These are phyloP conservation scores for Herpetospermum pedunculosum DNA, from an alignment of 306 rosid genomes.

Conservation along the genomic window DNA sequence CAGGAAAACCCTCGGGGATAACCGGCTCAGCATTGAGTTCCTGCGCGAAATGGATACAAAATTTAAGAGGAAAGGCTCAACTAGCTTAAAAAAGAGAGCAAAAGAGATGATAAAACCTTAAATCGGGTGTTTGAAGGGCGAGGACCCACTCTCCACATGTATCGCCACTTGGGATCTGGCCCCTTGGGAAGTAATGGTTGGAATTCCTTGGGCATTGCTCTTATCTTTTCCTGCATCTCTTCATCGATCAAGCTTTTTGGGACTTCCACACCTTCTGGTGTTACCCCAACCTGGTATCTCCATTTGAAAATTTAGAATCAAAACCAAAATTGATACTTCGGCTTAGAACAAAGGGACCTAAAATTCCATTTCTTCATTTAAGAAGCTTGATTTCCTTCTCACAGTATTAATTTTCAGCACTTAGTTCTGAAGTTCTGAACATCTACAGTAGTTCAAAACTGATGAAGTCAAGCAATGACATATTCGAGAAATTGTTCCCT, in stretches of 20 bases:
- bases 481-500: not conserved
- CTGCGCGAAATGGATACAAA: slow-evolving; percentile 21
- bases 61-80: slow-evolving; percentile 10
- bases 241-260: slow-evolving; percentile 87
- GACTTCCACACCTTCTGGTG: slow-evolving; percentile 84
- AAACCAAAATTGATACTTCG: not conserved
- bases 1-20: slow-evolving; percentile 75
- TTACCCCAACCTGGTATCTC: slow-evolving; percentile 70
- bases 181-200: slow-evolving; percentile 59
- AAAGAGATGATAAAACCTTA: slow-evolving; percentile 39
- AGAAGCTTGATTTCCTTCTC: not conserved
- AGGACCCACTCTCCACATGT: slow-evolving; percentile 92
- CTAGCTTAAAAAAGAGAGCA: not conserved
- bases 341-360: not conserved
- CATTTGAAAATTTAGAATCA: slow-evolving; percentile 7
- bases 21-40: slow-evolving; percentile 93
- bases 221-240: slow-evolving; percentile 69
- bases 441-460: not conserved
- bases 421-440: not conserved
- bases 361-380: not conserved
- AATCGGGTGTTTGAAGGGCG: slow-evolving; percentile 66
- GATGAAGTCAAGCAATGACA: not conserved
- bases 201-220: slow-evolving; percentile 52
- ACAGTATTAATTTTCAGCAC: too few species aligned
- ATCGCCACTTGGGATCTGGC: slow-evolving; percentile 89